Base-by-base conservation (phyloP, 768 basidiomycete genomes). In the Coprinellus aureogranulatus region DNA sequence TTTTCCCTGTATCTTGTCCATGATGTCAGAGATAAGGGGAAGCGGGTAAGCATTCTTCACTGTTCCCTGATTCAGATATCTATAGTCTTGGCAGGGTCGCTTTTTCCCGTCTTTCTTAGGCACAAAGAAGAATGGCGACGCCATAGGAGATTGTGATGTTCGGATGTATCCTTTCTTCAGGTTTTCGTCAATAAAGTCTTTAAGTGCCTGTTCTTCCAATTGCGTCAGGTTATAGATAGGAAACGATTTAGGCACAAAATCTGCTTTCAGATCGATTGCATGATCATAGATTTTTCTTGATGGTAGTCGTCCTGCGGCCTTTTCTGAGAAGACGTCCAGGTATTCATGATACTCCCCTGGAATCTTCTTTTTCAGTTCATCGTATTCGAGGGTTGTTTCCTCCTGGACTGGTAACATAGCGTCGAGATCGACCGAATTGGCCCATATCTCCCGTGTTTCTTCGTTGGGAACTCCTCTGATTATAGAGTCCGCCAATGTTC, bases 171-270 rank as follows among this genome's bases (percentile, higher is more conserved):
- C 78, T 57, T 68, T 67, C 27, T 41, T 39, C 23, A 53, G 53
- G 47, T 78, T 70, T 16, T 68, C 60, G n/a, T 78, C 65, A 27
- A 79, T 50, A 55, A 70, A 81, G 2, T 67, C 67, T 2, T 47
- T 37, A 42, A 81, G 68, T 1, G 65, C 72, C 20, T 66, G 46
- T 3, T 62, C 68, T 61, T 80, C 75, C 10, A 61, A 55, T 27
- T 61, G 54, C 20, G 65, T 57, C 0, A 79, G 53, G 6, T 28
- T 12, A 31, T 45, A 48, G n/a, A 55, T 0, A 1, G 59, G 59
- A 11, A 54, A 54, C 22, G 57, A 60, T n/a, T 54, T 54, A 23
- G 59, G 59, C 37, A 42, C 25, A 26, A 53, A 53, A 4, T 55
- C 59, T 1, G 54, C 58, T 48, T 60, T 50, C 4, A 60, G 26